A percentile compares a stretch with the other conserved stretches of the same genome.
Conservation (phyloP, 2,329 filamentous ascomycete genomes). For the Sclerotinia trifoliorum region DNA sequence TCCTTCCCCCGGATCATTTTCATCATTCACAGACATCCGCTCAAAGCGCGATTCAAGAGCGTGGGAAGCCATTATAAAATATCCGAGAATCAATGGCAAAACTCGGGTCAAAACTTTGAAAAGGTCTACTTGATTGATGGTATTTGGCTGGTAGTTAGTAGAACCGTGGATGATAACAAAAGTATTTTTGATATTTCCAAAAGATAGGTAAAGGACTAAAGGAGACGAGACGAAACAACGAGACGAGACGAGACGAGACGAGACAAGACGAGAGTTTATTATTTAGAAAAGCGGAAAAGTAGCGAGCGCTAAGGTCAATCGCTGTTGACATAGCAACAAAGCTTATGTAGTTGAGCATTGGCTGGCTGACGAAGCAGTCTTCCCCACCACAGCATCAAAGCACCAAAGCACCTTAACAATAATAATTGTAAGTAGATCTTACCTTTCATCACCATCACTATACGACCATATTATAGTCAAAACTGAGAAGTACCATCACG, state of each 20-base stretch:
- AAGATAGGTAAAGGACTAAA: not conserved
- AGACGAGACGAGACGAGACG: not conserved
- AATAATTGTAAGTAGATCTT: not conserved
- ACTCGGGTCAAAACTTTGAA: not conserved
- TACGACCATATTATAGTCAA: not conserved
- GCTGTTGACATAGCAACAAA: constrained; percentile 17
- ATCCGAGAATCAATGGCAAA: not conserved
- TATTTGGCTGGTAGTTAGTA: constrained; percentile 29
- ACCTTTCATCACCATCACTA: not conserved
- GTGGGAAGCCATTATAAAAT: constrained; percentile 63
- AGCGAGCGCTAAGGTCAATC: constrained; percentile 2
- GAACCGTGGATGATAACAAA: not conserved
- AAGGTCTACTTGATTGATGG: not conserved
- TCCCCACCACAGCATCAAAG: not conserved
- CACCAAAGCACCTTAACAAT: not conserved
- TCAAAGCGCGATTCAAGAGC: constrained; percentile 85
- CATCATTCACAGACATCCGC: constrained; percentile 84
- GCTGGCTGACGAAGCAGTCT: not conserved
- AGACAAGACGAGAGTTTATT: constrained; percentile 10
- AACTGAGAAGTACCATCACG: not conserved
- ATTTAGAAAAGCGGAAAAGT: constrained; percentile 4
- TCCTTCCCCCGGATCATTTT: constrained; percentile 66
- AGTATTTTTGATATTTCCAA: not conserved
- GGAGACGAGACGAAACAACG: not conserved
- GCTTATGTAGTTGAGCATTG: too few relatives aligned